Evolutionary conservation across 176 grass and related monocot genomes (phyloP).

Genomic region (Musa troglodytarum): DNA sequence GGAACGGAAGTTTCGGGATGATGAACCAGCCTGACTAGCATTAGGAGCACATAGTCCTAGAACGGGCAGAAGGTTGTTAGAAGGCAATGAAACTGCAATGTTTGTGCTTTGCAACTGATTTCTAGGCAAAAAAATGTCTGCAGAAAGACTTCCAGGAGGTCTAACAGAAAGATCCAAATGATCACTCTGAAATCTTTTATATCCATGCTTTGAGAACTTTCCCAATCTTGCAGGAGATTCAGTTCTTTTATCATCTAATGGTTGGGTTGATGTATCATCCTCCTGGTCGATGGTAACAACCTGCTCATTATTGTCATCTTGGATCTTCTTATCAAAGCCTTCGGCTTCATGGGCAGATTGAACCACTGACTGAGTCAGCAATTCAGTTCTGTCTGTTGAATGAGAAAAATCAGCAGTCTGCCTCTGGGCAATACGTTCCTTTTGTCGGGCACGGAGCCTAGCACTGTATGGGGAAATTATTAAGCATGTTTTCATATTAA

Average conservation of each 20-base stretch:
- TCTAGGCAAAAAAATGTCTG: slow-evolving; percentile 28
- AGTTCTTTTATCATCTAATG: slow-evolving; percentile 38
- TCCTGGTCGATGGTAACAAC: slow-evolving; percentile 1
- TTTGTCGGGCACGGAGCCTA: slow-evolving; percentile 85
- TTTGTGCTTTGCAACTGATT: slow-evolving; percentile 34
- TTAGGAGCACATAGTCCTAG: slow-evolving; percentile 93
- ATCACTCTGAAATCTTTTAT: slow-evolving; percentile 47
- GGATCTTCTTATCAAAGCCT: slow-evolving; percentile 33
- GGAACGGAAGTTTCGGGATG: slow-evolving; percentile 32
- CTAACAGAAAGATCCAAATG: slow-evolving; percentile 47
- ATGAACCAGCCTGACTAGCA: slow-evolving; percentile 50
- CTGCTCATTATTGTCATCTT: slow-evolving; percentile 31
- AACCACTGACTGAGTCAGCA: slow-evolving; percentile 32
- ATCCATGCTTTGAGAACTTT: slow-evolving; percentile 40
- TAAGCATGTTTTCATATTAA: slow-evolving; percentile 14
- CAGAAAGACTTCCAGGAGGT: slow-evolving; percentile 24
- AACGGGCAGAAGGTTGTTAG: slow-evolving; percentile 68
- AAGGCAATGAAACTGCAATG: slow-evolving; percentile 40
- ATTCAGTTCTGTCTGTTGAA: slow-evolving; percentile 31
- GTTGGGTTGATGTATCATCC: slow-evolving; percentile 23
- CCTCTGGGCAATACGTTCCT: slow-evolving; percentile 74
- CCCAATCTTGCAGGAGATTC: slow-evolving; percentile 41
- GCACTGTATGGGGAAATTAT: slow-evolving; percentile 46
- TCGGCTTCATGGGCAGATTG: slow-evolving; percentile 29
- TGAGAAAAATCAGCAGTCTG: slow-evolving; percentile 31